Percentiles rank a stretch among this genome's conserved stretches.
Evolutionary conservation across 106 monocot species (phyloP).

Genomic region (Allium sativum): DNA sequence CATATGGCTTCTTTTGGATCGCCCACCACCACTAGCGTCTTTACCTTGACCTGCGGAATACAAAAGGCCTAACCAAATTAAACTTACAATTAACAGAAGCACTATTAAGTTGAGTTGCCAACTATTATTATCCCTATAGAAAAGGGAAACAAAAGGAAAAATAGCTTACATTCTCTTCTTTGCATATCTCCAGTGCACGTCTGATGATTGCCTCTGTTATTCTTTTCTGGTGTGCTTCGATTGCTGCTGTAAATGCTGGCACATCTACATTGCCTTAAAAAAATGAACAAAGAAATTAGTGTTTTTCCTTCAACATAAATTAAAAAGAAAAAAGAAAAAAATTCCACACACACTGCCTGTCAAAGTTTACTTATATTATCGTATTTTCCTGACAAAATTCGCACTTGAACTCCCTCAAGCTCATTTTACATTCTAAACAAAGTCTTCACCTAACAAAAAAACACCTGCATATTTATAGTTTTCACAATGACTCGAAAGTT

Average conservation of each 20-base stretch:
- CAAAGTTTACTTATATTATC: too few relatives aligned
- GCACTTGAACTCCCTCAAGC: too few relatives aligned
- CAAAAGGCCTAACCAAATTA: not conserved
- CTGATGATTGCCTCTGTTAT: slow-evolving; percentile 75
- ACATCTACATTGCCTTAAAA: slow-evolving; percentile 45
- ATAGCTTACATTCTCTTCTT: slow-evolving; percentile 47
- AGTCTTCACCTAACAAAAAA: too few relatives aligned
- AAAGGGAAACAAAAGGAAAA: not conserved
- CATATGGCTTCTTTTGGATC: slow-evolving; percentile 87
- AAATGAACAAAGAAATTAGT: not conserved
- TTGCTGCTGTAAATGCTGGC: slow-evolving; percentile 80
- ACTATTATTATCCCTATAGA: not conserved
- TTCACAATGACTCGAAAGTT: too few relatives aligned
- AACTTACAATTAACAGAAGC: not conserved
- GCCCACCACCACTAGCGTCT: slow-evolving; percentile 62
- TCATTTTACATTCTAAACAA: too few relatives aligned
- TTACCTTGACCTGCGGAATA: slow-evolving; percentile 39
- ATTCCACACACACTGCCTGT: too few relatives aligned
- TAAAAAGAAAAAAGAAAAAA: too few relatives aligned
- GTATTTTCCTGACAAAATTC: too few relatives aligned
- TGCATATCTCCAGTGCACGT: slow-evolving; percentile 72
- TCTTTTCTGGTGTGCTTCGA: slow-evolving; percentile 85
- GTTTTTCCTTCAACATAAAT: too few relatives aligned
- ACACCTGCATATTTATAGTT: too few relatives aligned
- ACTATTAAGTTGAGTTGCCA: not conserved